phyloP scores from a whole-genome alignment of 805 yeast species.

The Myxozyma monticola region DNA sequence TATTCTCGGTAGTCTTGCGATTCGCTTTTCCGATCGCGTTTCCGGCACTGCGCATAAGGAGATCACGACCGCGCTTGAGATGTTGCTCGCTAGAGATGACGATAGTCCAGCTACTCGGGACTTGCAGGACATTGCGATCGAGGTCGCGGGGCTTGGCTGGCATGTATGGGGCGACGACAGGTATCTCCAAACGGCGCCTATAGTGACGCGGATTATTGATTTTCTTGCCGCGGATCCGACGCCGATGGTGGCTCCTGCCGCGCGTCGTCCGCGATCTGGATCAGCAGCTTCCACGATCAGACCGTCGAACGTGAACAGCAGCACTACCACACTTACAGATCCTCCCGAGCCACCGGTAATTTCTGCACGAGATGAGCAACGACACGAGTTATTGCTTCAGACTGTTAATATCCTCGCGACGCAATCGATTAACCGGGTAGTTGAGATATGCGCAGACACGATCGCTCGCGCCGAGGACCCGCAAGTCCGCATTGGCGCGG shows the following conservation, averaged over 20 bases:
- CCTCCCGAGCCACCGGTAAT: background rate
- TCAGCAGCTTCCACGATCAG: background rate
- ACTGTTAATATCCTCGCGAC: conserved; percentile 5
- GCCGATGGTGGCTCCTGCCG: conserved; percentile 8
- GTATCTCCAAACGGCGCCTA: conserved; percentile 7
- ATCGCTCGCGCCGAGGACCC: conserved; percentile 13
- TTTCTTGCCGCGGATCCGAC: conserved; percentile 19
- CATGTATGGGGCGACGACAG: conserved; percentile 25
- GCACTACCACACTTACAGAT: background rate
- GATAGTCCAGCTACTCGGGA: conserved; percentile 9
- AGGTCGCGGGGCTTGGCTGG: conserved; percentile 27
- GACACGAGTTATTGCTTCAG: conserved; percentile 21
- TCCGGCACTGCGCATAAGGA: conserved; percentile 22
- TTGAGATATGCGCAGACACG: conserved; percentile 20
- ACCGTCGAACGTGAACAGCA: background rate
- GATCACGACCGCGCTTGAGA: conserved; percentile 18
- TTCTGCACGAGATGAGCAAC: conserved; percentile 1
- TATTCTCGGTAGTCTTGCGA: conserved; percentile 23
- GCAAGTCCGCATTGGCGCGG: conserved; percentile 27
- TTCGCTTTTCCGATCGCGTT: conserved; percentile 9
- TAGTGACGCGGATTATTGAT: conserved; percentile 9
- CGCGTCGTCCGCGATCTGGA: too few species aligned
- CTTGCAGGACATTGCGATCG: conserved; percentile 26
- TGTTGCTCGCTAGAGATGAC: conserved; percentile 3
- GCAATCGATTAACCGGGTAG: conserved; percentile 19